Base-by-base conservation (phyloP, 768 basidiomycete species). In the Russula compacta region DNA sequence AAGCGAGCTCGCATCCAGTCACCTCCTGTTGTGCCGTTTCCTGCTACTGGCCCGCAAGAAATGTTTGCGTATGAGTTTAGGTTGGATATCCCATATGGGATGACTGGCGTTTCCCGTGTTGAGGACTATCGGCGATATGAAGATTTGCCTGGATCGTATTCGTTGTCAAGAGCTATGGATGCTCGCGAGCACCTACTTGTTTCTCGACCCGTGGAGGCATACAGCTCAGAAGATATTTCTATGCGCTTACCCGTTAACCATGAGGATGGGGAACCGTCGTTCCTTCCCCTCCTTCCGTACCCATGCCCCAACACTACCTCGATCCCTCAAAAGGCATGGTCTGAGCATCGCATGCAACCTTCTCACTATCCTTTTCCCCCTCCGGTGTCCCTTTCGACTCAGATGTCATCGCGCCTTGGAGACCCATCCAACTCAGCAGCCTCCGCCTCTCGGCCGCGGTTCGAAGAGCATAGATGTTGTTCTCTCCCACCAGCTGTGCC, bases 11-110 rank as follows among this genome's bases (percentile, higher is more conserved):
- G 64, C 57, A 53, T 47, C 17, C 62, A 65, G 19, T 44, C 61
- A 14, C 33, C 51, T 49, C 39, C 39, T 21, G 40, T 54, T 24
- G 33, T 64, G 6, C 65, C 65, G 2, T 66, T 66, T 56, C 63
- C 56, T 7, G 56, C 65, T 4, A 64, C 59, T 33, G 65, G 65
- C 24, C 65, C 65, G 1, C 59, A 57, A n/a, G 59, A 66, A 50
- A 66, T 66, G 65, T 66, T 57, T 33, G 56, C 58, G 24, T 60
- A 66, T 43, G 65, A 66, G 42, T 66, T 66, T 42, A 52, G 21
- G 48, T 10, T 66, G 40, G 53, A 59, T n/a, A 32, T 49, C 17
- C 56, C 40, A 19, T 44, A 29, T 40, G 12, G 48, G 8, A 50
- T 10, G 17, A 36, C 7, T 21, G 33, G 48, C n/a, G 1, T 33